phyloP scores from a whole-genome alignment of 2,329 filamentous ascomycete genomes.

The Ophiostoma sp. region DNA sequence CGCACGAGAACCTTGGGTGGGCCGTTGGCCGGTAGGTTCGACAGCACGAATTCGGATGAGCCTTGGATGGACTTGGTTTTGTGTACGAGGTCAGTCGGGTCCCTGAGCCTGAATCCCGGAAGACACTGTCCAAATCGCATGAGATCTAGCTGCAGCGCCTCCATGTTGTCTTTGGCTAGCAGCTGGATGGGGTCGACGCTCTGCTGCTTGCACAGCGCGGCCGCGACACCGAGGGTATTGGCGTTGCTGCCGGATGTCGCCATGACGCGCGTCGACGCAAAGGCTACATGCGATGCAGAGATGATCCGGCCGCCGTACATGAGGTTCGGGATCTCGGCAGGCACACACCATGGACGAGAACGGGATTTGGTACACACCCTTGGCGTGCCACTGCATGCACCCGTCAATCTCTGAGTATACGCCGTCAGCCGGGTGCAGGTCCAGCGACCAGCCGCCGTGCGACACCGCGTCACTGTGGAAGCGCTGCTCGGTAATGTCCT shows the following conservation, averaged over 20 bases:
- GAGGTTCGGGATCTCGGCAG: conserved; percentile 28
- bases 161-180: conserved; percentile 28
- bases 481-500: conserved; percentile 30
- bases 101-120: conserved; percentile 28
- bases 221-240: conserved; percentile 28
- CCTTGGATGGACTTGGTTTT: conserved; percentile 20
- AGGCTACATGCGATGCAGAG: conserved; percentile 29
- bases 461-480: conserved; percentile 29
- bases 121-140: conserved; percentile 30
- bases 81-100: conserved; percentile 26
- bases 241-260: conserved; percentile 29
- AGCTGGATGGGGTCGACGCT: conserved; percentile 27
- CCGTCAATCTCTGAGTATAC: conserved; percentile 30
- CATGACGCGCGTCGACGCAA: conserved; percentile 30
- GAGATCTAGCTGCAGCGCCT: conserved; percentile 27
- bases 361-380: conserved; percentile 29
- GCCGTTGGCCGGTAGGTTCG: conserved; percentile 26
- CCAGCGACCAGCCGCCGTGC: conserved; percentile 29
- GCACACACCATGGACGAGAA: conserved; percentile 30
- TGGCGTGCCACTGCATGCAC: conserved; percentile 29
- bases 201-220: conserved; percentile 27
- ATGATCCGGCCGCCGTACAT: conserved; percentile 30
- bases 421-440: conserved; percentile 30
- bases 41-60: conserved; percentile 24
- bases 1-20: conserved; percentile 29